phyloP scores from a whole-genome alignment of 768 basidiomycete genomes.

The Tylopilus plumbeoviolaceoides region DNA sequence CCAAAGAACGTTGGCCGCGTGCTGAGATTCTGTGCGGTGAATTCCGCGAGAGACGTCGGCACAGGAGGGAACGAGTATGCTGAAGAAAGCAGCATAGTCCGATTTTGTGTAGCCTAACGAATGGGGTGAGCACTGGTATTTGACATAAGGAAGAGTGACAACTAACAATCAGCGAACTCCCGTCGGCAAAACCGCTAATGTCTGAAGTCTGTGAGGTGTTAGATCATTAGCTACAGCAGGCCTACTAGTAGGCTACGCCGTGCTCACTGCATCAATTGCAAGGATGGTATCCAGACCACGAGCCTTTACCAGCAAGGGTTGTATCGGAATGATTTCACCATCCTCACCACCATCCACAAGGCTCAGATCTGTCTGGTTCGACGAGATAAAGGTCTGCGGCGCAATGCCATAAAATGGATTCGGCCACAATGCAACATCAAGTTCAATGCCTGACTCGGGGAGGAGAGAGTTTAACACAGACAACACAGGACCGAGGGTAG shows the following conservation, averaged over 20 bases:
- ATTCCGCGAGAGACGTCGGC: background rate
- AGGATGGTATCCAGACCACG: constrained; percentile 48
- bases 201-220: constrained; percentile 14
- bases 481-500: constrained; percentile 11
- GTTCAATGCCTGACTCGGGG: constrained; percentile 24
- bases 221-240: background rate
- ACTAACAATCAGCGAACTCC: constrained; percentile 27
- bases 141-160: background rate
- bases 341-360: constrained; percentile 42
- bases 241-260: fast-evolving
- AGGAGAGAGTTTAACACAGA: constrained; percentile 18
- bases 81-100: constrained; percentile 32
- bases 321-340: constrained; percentile 43
- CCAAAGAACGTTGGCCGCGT: background rate
- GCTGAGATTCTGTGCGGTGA: background rate
- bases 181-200: constrained; percentile 18
- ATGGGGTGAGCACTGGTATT: background rate
- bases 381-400: constrained; percentile 30
- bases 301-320: constrained; percentile 45
- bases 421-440: constrained; percentile 33
- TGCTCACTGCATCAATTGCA: constrained; percentile 42
- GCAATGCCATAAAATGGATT: constrained; percentile 38
- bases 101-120: constrained; percentile 33
- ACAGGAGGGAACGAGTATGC: constrained; percentile 20
- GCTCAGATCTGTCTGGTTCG: constrained; percentile 29